phyloP scores from a whole-genome alignment of 805 yeast species.

The Sugiyamaella boreocaroliniensis region DNA sequence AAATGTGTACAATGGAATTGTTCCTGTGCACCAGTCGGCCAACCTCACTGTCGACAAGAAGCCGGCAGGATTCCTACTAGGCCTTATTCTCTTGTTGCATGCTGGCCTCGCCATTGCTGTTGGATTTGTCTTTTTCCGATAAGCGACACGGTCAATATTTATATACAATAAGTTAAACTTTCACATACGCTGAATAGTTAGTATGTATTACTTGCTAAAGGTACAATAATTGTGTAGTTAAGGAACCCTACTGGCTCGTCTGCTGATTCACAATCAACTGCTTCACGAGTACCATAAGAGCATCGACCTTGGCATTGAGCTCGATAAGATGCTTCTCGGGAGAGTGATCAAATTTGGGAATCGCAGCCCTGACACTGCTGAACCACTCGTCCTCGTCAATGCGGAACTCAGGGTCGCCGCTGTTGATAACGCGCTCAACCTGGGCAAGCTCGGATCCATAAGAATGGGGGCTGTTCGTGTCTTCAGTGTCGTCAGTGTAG shows the following conservation, averaged over 20 bases:
- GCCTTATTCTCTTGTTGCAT: conserved; percentile 44
- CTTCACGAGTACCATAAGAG: conserved; percentile 15
- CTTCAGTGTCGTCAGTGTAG: conserved; percentile 38
- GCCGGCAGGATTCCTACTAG: conserved; percentile 32
- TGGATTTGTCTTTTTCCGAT: conserved; percentile 52
- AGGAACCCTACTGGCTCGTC: neutral
- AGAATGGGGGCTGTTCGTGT: conserved; percentile 35
- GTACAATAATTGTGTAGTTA: neutral
- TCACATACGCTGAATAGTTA: no score
- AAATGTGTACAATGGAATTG: conserved; percentile 37
- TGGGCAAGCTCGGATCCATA: conserved; percentile 29
- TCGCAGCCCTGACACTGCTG: conserved; percentile 40
- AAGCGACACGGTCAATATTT: neutral
- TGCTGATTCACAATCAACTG: conserved; percentile 6
- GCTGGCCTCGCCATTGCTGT: conserved; percentile 55
- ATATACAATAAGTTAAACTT: neutral
- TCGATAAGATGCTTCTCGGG: conserved; percentile 10
- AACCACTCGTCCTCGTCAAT: conserved; percentile 47
- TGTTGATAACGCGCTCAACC: conserved; percentile 52
- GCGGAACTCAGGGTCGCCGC: conserved; percentile 63
- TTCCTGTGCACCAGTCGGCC: conserved; percentile 19
- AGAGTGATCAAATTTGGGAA: conserved; percentile 47
- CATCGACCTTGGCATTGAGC: conserved; percentile 15
- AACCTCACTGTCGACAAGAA: conserved; percentile 34
- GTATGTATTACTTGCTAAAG: no score